phyloP scores from a whole-genome alignment of 148 eudicot species.

The Rhododendron kiyosumense region DNA sequence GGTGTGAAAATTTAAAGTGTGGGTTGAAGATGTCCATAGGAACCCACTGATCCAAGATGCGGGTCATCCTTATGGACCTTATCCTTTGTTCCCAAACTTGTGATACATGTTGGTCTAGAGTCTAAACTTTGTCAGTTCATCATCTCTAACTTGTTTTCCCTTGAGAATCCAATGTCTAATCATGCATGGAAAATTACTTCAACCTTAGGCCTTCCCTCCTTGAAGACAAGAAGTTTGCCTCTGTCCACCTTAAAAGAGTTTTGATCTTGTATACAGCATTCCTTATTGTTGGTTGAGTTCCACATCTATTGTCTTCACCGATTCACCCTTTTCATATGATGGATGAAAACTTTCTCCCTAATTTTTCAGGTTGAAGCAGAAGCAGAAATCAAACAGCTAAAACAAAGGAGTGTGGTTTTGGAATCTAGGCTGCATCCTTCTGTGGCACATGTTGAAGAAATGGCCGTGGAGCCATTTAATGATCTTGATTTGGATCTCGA shows the following conservation, averaged over 20 bases:
- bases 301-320: neutral
- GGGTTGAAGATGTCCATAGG: neutral
- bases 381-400: conserved; percentile 37
- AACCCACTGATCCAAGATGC: neutral
- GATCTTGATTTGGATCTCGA: conserved; percentile 32
- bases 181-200: neutral
- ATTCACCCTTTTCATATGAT: neutral
- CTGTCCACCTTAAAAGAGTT: neutral
- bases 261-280: neutral
- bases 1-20: neutral
- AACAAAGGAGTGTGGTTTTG: conserved; percentile 24
- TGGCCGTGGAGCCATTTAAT: conserved; percentile 19
- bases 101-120: neutral
- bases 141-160: neutral
- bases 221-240: neutral
- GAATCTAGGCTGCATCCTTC: conserved; percentile 28
- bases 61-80: neutral
- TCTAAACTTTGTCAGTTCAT: neutral
- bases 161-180: neutral
- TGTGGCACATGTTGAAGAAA: conserved; percentile 6
- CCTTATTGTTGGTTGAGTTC: neutral
- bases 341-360: conserved; percentile 11
- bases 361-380: conserved; percentile 40
- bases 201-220: neutral
- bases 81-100: neutral